Evolutionary conservation across 2,329 filamentous ascomycete species (phyloP), one percentile per base, ranked within the genome.

Genomic region (Diplodia seriata): DNA sequence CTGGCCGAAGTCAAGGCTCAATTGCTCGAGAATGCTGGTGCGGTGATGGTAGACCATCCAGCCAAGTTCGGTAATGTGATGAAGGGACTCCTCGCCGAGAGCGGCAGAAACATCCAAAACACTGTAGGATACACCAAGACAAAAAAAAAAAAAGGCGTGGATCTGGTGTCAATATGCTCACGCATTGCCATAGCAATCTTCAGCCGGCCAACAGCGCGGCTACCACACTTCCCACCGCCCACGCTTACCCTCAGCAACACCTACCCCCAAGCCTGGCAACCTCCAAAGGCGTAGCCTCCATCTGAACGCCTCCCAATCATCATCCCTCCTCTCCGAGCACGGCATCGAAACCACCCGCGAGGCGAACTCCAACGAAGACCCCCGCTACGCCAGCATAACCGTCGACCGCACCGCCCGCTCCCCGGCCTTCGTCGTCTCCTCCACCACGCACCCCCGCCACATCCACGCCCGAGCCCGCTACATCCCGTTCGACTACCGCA

Each of bases 11-110:
- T 84, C n/a, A 94, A 94, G 78, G 87, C 90, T 69, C 84, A 83
- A 51, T 85, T 87, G 1, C 82, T 94, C n/a, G 81, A 88, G 74
- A 81, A 84, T 67, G 90, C 85, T 14, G 90, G 90, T 2, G 90
- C 86, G 0, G 86, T 85, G 0, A 87, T 94, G 78, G 88, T 93
- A 3, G 87, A 91, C 69, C 91, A 94, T 74, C 91, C 91, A 0
- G 89, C 91, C 59, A 89, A 91, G 70, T 91, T 94, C 70, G 91
- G 91, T 0, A 81, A 84, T 23, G 86, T 87, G 0, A 87, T 94
- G 83, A 90, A 88, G 76, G 79, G 80, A 3, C 80, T 91, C 15
- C 79, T 93, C 4, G 78, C 76, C 18, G 78, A 80, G 47, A 77
- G 78, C 23, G 81, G 79, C 70, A 71, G 80, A 68, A 75, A 78